phyloP scores from a whole-genome alignment of 2,329 filamentous ascomycete species.

The Rutstroemia sydowiana region DNA sequence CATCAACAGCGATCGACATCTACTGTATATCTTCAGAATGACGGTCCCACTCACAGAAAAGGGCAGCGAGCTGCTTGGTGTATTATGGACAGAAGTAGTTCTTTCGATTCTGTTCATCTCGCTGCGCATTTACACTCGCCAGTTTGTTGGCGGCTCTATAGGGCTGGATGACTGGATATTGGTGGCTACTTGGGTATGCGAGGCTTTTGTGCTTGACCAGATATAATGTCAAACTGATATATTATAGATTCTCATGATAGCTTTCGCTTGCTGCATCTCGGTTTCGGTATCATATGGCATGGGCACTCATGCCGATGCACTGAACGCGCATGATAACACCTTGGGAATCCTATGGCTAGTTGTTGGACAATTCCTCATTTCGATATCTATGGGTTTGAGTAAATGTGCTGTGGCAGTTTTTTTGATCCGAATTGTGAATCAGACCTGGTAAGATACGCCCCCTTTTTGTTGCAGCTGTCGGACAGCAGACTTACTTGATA shows the following conservation, averaged over 20 bases:
- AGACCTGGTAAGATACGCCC: not conserved
- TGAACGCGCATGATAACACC: not conserved
- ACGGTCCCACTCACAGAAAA: slow-evolving; percentile 1
- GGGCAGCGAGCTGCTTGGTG: not conserved
- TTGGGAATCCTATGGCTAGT: slow-evolving; percentile 4
- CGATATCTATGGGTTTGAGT: slow-evolving; percentile 3
- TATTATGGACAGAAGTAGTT: slow-evolving; percentile 1
- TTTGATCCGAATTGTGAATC: slow-evolving; percentile 4
- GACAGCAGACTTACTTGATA: not conserved
- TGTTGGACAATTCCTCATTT: slow-evolving; percentile 2
- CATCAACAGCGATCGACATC: not conserved
- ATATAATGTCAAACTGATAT: not conserved
- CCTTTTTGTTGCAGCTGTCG: not conserved
- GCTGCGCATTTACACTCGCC: slow-evolving; percentile 3
- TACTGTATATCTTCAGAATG: not conserved
- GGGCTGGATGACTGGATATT: slow-evolving; percentile 2
- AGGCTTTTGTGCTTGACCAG: not conserved
- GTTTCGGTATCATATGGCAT: not conserved
- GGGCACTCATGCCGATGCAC: not conserved
- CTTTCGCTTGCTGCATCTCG: not conserved
- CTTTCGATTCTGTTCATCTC: slow-evolving; percentile 1
- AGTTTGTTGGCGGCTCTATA: not conserved
- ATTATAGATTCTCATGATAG: not conserved
- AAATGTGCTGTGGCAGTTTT: slow-evolving; percentile 4
- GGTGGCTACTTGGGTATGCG: not conserved